A percentile compares a stretch with the other conserved stretches of the same genome.
These are phyloP conservation scores for Wickerhamiella parazyma DNA, from an alignment of 805 yeast species.

Conservation along the genomic window DNA sequence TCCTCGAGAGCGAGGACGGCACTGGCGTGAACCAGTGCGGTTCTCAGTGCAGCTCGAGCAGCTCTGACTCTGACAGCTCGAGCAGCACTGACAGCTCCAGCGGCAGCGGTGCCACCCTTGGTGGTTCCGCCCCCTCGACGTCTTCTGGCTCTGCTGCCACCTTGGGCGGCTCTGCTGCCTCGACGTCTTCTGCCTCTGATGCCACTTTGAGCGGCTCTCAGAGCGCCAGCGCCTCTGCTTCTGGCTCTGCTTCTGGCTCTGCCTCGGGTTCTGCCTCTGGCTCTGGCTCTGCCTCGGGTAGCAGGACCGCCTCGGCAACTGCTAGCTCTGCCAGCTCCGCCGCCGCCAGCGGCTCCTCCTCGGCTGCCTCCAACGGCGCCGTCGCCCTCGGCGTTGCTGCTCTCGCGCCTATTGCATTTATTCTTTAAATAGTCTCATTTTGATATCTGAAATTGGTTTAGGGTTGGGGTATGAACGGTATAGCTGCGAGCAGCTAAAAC, in stretches of 20 bases:
- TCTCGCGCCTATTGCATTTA: conserved; percentile 6
- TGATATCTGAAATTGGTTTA: too few relatives aligned
- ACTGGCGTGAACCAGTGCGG: conserved; percentile 43
- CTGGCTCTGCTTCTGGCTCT: conserved; percentile 12
- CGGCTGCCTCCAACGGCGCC: conserved; percentile 11
- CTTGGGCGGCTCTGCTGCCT: conserved; percentile 11
- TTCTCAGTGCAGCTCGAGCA: conserved; percentile 10
- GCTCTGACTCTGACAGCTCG: too few relatives aligned
- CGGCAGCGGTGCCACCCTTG: too few relatives aligned
- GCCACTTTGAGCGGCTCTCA: conserved; percentile 8
- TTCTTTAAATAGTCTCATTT: conserved; percentile 4
- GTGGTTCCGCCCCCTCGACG: conserved; percentile 18
- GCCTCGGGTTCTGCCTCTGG: conserved; percentile 11
- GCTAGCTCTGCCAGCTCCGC: conserved; percentile 5
- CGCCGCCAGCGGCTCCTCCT: conserved; percentile 9
- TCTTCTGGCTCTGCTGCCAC: conserved; percentile 10
- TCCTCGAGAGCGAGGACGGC: conserved; percentile 45
- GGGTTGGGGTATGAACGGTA: too few relatives aligned
- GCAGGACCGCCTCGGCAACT: conserved; percentile 8
- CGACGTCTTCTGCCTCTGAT: conserved; percentile 9
- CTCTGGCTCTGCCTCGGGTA: conserved; percentile 1
- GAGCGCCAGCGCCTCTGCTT: conserved; percentile 7
- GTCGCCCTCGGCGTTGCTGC: background rate
- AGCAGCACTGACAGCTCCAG: too few relatives aligned
- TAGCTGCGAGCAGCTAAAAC: too few relatives aligned